These are phyloP conservation scores for Phoma herbarum DNA, from an alignment of 2,329 filamentous ascomycete species.

Conservation along the genomic window DNA sequence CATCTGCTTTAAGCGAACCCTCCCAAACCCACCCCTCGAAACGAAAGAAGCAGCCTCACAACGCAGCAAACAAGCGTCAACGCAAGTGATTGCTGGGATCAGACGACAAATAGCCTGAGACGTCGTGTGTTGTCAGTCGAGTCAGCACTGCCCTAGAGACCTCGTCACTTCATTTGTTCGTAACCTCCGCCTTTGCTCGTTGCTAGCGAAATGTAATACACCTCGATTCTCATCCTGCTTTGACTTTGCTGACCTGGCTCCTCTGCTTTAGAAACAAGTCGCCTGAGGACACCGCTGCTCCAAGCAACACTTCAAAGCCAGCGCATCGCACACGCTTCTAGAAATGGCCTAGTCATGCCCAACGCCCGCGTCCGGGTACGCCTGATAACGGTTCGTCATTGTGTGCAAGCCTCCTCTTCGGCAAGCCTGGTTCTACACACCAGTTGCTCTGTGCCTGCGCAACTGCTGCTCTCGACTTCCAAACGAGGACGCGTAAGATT, in stretches of 20 bases:
- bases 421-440: background rate
- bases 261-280: constrained; percentile 23
- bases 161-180: constrained; percentile 28
- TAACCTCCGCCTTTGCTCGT: constrained; percentile 32
- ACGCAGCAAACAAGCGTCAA: constrained; percentile 45
- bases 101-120: constrained; percentile 16
- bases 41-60: constrained; percentile 45
- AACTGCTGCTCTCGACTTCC: background rate
- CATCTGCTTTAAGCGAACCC: constrained; percentile 41
- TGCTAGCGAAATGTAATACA: constrained; percentile 43
- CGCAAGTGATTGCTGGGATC: constrained; percentile 33
- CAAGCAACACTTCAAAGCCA: constrained; percentile 8
- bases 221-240: constrained; percentile 30
- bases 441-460: background rate
- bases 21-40: constrained; percentile 34
- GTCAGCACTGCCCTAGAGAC: constrained; percentile 18
- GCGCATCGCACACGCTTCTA: constrained; percentile 19
- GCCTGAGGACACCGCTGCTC: constrained; percentile 18
- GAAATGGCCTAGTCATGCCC: background rate
- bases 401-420: background rate
- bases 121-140: constrained; percentile 7
- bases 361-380: background rate
- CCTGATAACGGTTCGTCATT: background rate
- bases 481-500: background rate
- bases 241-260: constrained; percentile 24